Evolutionary conservation across 106 monocot genomes (phyloP), one percentile per base, ranked within the genome.

Genomic region (Dactylorhiza incarnata): DNA sequence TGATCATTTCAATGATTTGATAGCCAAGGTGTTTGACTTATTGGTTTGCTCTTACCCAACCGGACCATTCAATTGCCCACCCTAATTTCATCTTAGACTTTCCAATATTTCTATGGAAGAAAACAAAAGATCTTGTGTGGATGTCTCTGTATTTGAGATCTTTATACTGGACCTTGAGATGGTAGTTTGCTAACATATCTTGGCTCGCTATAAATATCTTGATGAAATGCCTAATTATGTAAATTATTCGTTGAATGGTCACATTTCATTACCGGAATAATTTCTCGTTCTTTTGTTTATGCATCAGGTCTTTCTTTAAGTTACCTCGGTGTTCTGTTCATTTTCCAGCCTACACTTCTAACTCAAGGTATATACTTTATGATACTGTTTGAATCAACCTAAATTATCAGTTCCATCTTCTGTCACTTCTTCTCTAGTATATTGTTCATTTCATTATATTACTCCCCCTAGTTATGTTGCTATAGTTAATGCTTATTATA

Each of bases 281-380:
- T 59, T 59, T 59, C 22, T 59, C 22, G 58, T 23, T 5, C 58
- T 59, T 16, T 54, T 59, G 58, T 59, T 22, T 59, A 20, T 59
- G 9, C 58, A 59, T 59, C 76, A 86, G 86, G 82, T 86, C 45
- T 82, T 44, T 76, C 73, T 68, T 86, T 75, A 72, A 82, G 82
- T 73, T 79, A 75, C 67, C 2, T 82, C 49, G 86, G 86, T 59
- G 76, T 86, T 7, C 19, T 82, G 51, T 73, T 86, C 51, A 77
- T 79, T 68, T 77, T 75, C 37, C 54, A 56, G 46, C 82, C 86
- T 45, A 68, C 53, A 12, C 20, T 75, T 71, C 16, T 72, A 14
- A 48, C 12, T 7, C 73, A 23, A 86, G 86, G 86, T 86, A 86
- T 48, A 9, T 22, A 12, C 48, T 59, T 22, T 59, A 20, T 59